Percentiles rank a stretch among this genome's conserved stretches.
Evolutionary conservation across 495 filamentous ascomycete genomes (phyloP).

Genomic region (Mytilinidion resinicola): DNA sequence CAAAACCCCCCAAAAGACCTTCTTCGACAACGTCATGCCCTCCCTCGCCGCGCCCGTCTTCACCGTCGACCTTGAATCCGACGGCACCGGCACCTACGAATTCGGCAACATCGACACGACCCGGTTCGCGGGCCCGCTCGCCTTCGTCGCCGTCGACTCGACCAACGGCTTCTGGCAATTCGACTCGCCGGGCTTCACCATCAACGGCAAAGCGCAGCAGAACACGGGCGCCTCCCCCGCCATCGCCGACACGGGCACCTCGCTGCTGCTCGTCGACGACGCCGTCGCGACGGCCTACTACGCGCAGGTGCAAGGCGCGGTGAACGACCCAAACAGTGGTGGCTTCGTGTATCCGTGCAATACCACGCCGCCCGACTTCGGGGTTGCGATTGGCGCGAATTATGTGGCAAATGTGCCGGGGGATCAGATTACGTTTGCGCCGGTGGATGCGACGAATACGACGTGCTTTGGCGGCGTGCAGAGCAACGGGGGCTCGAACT

Average conservation of each 20-base stretch:
- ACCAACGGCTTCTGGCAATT: constrained; percentile 73
- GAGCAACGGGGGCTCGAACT: constrained; percentile 47
- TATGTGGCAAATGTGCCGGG: constrained; percentile 62
- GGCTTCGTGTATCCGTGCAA: constrained; percentile 65
- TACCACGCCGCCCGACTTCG: constrained; percentile 56
- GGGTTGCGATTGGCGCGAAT: constrained; percentile 53
- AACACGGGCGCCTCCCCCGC: constrained; percentile 31
- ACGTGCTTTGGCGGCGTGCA: constrained; percentile 36
- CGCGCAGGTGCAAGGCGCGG: constrained; percentile 50
- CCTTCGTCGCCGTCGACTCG: constrained; percentile 57
- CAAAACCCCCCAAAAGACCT: constrained; percentile 58
- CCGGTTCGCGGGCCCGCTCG: constrained; percentile 59
- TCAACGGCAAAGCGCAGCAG: constrained; percentile 41
- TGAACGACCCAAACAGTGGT: constrained; percentile 42
- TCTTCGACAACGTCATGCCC: constrained; percentile 69
- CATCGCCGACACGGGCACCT: constrained; percentile 43
- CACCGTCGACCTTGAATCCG: constrained; percentile 60
- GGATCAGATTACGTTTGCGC: constrained; percentile 57
- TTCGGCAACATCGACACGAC: constrained; percentile 64
- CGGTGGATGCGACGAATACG: constrained; percentile 42
- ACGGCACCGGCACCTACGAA: constrained; percentile 62
- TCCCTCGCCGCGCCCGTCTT: constrained; percentile 63
- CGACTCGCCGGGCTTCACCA: constrained; percentile 49
- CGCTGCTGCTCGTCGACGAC: constrained; percentile 37
- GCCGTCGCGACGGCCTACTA: constrained; percentile 45